Base-by-base conservation (phyloP, 768 basidiomycete genomes). In the Atractiella rhizophila region DNA sequence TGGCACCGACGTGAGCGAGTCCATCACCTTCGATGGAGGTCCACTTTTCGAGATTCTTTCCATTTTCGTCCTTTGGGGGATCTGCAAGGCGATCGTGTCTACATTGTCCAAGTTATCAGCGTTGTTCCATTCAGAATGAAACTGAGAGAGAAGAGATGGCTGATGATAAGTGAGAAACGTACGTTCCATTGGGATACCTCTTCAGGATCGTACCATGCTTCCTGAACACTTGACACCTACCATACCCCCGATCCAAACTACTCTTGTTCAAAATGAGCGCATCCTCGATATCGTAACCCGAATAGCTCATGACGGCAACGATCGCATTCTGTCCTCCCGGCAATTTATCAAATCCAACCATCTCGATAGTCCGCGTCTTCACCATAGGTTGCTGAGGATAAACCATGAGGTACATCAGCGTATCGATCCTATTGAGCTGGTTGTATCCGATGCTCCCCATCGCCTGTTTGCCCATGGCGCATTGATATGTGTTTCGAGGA, bases 351-450 rank as follows among this genome's bases (percentile, higher is more conserved):
- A 96, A 98, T 2, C 86, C 88, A 42, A 94, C 70, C 39, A 98
- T 61, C 57, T 98, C 91, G 42, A 96, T 98, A 2, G 91, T 91
- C 60, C 85, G 86, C 5, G 91, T 91, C 60, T 96, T 94, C 46
- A 94, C 86, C 88, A 98, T 91, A 3, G 91, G 91, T 53, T 94
- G 82, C 56, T 98, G 91, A 19, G 91, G 91, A 52, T 98, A 98
- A 9, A 94, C 85, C 27, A 81, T 77, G 37, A 98, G 68, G 60
- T 98, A 98, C n/a, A 98, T 67, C 28, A 98, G 68, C 0, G 91
- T 98, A 58, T 98, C 91, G 56, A 98, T 96, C 33, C 91, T 71
- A 55, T 83, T 82, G 49, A 94, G 71, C 59, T 98, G 91, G 58
- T 96, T 98, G 61, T 86, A 91, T 0, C 75, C 88, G 46, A 98